A percentile compares a stretch with the other conserved stretches of the same genome.
These are phyloP conservation scores for Helotiales sp. DNA, from an alignment of 2,329 filamentous ascomycete genomes.

Conservation along the genomic window DNA sequence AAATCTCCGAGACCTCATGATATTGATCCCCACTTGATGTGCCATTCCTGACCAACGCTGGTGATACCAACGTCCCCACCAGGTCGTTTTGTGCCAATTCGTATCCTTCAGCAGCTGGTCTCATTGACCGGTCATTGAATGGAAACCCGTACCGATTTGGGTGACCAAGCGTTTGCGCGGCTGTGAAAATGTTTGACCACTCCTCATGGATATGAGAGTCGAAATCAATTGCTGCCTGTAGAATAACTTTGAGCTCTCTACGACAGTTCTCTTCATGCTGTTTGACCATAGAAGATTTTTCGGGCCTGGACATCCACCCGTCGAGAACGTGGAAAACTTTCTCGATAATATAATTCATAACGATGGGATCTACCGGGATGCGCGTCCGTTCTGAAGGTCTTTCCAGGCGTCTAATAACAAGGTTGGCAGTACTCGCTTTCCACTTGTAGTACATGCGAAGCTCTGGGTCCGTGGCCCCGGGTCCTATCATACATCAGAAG, in stretches of 20 bases:
- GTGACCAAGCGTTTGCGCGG: background rate
- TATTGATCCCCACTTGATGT: background rate
- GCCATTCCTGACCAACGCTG: background rate
- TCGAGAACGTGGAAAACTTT: background rate
- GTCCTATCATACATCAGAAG: background rate
- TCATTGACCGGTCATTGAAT: background rate
- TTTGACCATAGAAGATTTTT: background rate
- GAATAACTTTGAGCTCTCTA: background rate
- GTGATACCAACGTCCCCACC: background rate
- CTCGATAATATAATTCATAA: background rate
- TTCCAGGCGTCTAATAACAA: background rate
- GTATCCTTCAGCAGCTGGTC: background rate
- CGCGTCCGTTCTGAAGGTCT: no score
- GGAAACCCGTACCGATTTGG: background rate
- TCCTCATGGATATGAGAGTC: background rate
- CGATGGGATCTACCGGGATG: background rate
- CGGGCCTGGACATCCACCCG: background rate
- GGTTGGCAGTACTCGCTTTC: background rate
- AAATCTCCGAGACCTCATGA: background rate
- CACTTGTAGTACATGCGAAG: background rate
- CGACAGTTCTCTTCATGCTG: background rate
- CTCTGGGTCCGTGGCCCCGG: background rate
- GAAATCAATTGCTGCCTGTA: background rate
- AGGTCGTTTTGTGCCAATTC: background rate
- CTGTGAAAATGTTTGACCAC: background rate